phyloP scores from a whole-genome alignment of 2,329 filamentous ascomycete genomes.

The Elsinoe batatas region DNA sequence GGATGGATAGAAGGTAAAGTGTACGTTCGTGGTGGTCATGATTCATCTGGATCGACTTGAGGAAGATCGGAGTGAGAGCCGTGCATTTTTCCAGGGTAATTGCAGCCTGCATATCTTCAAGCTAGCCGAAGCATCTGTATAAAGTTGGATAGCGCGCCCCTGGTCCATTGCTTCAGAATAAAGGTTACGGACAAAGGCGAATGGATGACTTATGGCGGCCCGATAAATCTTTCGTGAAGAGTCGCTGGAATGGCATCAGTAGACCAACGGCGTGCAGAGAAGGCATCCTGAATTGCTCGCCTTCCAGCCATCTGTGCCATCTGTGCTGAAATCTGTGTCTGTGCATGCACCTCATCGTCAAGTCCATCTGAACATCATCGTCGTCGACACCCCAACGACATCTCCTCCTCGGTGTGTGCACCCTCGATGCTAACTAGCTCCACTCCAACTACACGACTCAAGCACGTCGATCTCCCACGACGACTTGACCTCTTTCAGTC shows the following conservation, averaged over 20 bases:
- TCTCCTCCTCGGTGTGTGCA: neutral
- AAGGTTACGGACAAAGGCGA: neutral
- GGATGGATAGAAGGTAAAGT: neutral
- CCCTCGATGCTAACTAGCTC: neutral
- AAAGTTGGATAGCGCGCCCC: neutral
- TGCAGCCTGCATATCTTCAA: neutral
- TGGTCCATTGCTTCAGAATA: neutral
- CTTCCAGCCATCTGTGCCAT: constrained; percentile 3
- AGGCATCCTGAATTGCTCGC: constrained; percentile 1
- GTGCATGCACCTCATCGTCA: neutral
- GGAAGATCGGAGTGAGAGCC: neutral
- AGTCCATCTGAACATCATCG: neutral
- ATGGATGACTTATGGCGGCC: neutral
- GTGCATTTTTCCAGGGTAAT: neutral
- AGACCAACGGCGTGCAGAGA: neutral
- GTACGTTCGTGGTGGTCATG: neutral
- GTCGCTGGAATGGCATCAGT: neutral
- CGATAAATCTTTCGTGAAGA: neutral
- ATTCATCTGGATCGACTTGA: neutral
- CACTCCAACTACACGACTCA: constrained; percentile 1
- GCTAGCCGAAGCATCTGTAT: neutral
- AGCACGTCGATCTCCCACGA: constrained; percentile 3
- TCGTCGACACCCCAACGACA: neutral
- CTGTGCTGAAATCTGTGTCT: neutral
- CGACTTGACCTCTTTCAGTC: constrained; percentile 3